Base-by-base conservation (phyloP, 2,329 filamentous ascomycete genomes). In the Colletotrichum cuscutae region DNA sequence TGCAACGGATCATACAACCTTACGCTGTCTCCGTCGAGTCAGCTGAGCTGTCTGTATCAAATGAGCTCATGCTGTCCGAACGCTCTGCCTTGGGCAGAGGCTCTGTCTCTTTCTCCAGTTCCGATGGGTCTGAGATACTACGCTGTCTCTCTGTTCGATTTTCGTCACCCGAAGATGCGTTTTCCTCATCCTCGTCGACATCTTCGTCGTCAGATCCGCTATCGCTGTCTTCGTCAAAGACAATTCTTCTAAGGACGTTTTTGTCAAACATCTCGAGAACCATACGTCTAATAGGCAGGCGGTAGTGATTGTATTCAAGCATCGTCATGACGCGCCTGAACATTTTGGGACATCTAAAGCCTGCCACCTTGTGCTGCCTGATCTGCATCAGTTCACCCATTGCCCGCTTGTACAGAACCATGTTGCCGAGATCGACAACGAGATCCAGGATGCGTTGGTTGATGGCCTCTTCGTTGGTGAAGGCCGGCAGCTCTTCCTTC, bases 241-340 rank as follows among this genome's bases (percentile, higher is more conserved):
- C 93, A 73, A 98, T 94, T 76, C 91, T 90, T 75, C 95, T 88
- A 83, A 98, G 88, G 56, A 98, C 94, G 72, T 90, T 92, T 83
- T 96, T 97, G 79, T 98, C 96, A 78, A 99, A 99, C 26, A 99
- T 84, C 80, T 98, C 97, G 72, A 98, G 92, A 46, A 98, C 93
- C 83, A 98, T 95, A 58, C 96, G 92, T 74, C 96, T 93, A 32
- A 97, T 93, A 1, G 92, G 93, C 2, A 99, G 88, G 26, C 95
- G 90, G 82, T 97, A 98, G 80, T 97, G 95, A 78, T 98, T 96
- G 76, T 91, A 92, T 81, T 98, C 95, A 72, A 99, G 88, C 61
- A 98, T 87, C 9, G 90, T 89, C 86, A 99, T 92, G 59, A 97
- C 92, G 79, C 95, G 94, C 76, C 92, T 92, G 85, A 98, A 98